Base-by-base conservation (phyloP, 1,284 basidiomycete genomes). In the Ceratobasidium sp. region DNA sequence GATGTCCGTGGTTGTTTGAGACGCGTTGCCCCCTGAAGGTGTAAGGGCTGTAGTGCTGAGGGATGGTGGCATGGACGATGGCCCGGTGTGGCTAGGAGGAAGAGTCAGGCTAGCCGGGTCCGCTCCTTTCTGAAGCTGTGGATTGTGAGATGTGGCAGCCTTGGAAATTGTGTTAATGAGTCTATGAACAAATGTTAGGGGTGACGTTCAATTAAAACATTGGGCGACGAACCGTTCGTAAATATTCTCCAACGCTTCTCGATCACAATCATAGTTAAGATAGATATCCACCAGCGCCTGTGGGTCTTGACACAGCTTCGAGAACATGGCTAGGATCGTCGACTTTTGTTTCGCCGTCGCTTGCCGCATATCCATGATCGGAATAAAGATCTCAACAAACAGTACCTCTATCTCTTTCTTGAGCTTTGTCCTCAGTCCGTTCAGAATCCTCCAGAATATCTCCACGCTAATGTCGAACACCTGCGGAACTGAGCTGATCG, bases 331-430 rank as follows among this genome's bases (percentile, higher is more conserved):
- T 68, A 98, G 88, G 77, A 98, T 93, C 68, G 96, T 91, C 5
- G 93, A 94, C 86, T 99, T 98, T 83, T 98, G 98, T 83, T 95
- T 96, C 73, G 98, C 87, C 0, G 97, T 98, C 12, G 97, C 96
- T 26, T 94, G 98, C 82, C 94, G 92, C 97, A 99, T 99, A 86
- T 99, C 98, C 69, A 99, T 87, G 71, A 99, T 98, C 1, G 98
- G 98, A 78, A 99, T 92, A 87, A 99, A 99, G 82, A 99, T 99
- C 84, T 99, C 98, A 83, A 98, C 98, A 76, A 99, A 86, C 46
- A 99, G 88, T 52, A 99, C 97, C 85, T 99, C 98, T 80, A 99
- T 99, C 86, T 99, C 98, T 94, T 99, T 99, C 95, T 99, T 99
- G 80, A 99, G 90, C 86, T 96, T 98, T 42, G 96, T 96, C 44